phyloP scores from a whole-genome alignment of 208 protist species.

The Trypanosoma lewisi region DNA sequence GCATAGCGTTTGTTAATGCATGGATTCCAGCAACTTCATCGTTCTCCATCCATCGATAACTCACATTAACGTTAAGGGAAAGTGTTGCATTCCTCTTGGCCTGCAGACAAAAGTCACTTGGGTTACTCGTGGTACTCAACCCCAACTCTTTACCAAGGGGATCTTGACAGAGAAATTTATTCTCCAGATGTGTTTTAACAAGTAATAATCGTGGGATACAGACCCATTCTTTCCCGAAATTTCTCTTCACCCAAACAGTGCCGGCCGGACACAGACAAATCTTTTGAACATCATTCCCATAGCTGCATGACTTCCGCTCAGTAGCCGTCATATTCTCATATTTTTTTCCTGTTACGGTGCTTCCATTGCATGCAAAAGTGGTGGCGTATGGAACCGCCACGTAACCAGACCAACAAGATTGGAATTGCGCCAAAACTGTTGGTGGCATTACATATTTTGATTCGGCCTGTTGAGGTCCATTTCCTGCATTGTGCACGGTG shows the following conservation, averaged over 20 bases:
- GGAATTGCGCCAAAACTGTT: background rate
- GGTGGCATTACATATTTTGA: background rate
- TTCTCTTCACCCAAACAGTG: conserved; percentile 4
- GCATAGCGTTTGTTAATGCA: background rate
- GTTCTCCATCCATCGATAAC: conserved; percentile 21
- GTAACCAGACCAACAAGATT: background rate
- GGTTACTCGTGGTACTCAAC: conserved; percentile 16
- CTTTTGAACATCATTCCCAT: background rate
- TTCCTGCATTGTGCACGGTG: background rate
- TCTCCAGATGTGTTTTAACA: conserved; percentile 28
- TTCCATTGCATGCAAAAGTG: background rate
- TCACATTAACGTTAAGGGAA: conserved; percentile 19
- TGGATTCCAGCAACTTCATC: conserved; percentile 11
- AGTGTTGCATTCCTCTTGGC: conserved; percentile 20
- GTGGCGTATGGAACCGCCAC: background rate
- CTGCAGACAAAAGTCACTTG: conserved; percentile 35
- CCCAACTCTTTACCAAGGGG: conserved; percentile 28
- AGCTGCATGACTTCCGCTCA: conserved; percentile 6
- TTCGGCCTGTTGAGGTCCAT: background rate
- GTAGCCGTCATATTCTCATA: conserved; percentile 7
- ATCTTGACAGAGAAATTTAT: conserved; percentile 35
- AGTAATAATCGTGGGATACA: conserved; percentile 17
- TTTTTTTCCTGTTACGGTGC: background rate
- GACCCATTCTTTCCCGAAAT: background rate
- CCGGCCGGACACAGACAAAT: conserved; percentile 37